Conservation (phyloP, 352 stramenopile species). For the Achlya hypogyna region DNA sequence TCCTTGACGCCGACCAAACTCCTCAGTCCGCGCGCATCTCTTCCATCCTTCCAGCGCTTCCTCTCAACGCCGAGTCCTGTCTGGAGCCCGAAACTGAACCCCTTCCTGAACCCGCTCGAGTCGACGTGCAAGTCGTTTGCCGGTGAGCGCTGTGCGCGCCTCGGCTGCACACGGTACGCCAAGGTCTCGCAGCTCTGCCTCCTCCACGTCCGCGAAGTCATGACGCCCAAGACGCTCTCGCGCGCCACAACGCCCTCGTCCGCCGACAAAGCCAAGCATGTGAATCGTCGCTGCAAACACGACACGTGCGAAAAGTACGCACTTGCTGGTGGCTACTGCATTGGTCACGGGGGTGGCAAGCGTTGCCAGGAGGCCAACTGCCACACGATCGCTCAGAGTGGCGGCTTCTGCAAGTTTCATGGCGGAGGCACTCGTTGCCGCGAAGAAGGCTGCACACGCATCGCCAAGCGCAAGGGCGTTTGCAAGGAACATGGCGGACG, state of each 20-base stretch:
- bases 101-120: background rate
- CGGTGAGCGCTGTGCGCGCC: conserved; percentile 2
- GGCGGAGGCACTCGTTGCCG: conserved; percentile 65
- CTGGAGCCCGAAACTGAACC: background rate
- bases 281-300: conserved; percentile 32
- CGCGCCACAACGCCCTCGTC: background rate
- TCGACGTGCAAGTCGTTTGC: background rate
- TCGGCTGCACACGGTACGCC: conserved; percentile 50
- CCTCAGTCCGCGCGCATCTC: background rate
- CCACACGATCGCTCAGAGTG: conserved; percentile 29
- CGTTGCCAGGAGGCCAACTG: conserved; percentile 66
- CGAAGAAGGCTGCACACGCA: conserved; percentile 57
- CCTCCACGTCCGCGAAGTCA: conserved; percentile 37
- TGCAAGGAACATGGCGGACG: conserved; percentile 83
- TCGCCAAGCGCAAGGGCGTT: conserved; percentile 64
- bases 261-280: conserved; percentile 8
- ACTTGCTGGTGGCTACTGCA: conserved; percentile 53
- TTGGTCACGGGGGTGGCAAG: conserved; percentile 55
- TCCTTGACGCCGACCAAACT: conserved; percentile 5
- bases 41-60: background rate
- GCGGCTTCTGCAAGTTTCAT: conserved; percentile 46
- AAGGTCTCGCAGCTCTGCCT: conserved; percentile 61
- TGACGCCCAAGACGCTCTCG: background rate
- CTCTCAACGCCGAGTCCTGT: background rate
- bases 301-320: conserved; percentile 45